Evolutionary conservation across 2,329 filamentous ascomycete genomes (phyloP).

Genomic region (Fusarium anthophilum): DNA sequence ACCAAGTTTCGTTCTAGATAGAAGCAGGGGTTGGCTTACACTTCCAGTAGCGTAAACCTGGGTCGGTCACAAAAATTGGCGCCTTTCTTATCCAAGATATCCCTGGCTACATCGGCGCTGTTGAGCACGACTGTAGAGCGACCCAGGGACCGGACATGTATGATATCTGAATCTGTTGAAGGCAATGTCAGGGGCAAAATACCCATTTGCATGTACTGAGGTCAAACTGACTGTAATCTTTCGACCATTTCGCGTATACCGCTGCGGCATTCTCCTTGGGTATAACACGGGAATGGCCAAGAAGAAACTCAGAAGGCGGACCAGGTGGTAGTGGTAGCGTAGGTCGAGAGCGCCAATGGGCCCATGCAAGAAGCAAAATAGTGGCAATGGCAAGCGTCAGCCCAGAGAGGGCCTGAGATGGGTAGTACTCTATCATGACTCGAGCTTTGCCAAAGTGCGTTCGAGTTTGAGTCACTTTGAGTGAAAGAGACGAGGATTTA

Average conservation of each 20-base stretch:
- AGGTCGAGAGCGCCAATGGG: constrained; percentile 6
- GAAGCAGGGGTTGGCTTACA: constrained; percentile 35
- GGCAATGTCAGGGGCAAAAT: not conserved
- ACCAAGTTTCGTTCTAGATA: not conserved
- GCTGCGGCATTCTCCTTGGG: constrained; percentile 41
- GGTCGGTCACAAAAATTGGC: constrained; percentile 56
- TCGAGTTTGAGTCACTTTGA: not conserved
- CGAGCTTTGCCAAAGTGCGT: not conserved
- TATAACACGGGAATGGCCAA: constrained; percentile 43
- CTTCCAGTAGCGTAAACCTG: constrained; percentile 52
- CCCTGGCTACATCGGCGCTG: constrained; percentile 47
- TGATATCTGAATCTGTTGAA: constrained; percentile 44
- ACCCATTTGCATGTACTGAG: not conserved
- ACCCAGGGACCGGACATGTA: constrained; percentile 44
- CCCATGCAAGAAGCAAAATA: constrained; percentile 1
- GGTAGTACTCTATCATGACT: constrained; percentile 18
- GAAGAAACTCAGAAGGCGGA: constrained; percentile 42
- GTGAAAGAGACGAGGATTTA: not conserved
- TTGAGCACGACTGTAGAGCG: constrained; percentile 46
- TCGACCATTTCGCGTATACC: constrained; percentile 42
- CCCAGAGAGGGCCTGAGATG: constrained; percentile 5
- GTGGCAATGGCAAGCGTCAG: constrained; percentile 12
- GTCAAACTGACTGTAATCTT: constrained; percentile 38
- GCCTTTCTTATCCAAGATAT: constrained; percentile 56
- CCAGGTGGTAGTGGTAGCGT: constrained; percentile 40